Conservation (phyloP, 2,329 filamentous ascomycete species). For the Pseudogymnoascus sp. region DNA sequence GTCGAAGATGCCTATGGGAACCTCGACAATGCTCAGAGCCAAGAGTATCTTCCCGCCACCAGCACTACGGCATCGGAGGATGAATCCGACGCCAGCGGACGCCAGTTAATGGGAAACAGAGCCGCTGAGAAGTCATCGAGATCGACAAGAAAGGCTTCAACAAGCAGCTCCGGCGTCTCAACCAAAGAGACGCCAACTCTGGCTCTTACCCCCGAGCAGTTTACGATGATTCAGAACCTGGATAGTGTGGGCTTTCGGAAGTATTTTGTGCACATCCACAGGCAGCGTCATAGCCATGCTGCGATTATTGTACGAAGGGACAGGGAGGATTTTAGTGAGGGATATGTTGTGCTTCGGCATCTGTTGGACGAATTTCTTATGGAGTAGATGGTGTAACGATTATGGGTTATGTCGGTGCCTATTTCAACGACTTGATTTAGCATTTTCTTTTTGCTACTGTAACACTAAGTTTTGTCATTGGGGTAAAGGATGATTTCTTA, state of each 20-base stretch:
- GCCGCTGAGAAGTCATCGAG: not conserved
- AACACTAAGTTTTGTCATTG: not conserved
- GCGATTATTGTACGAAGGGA: slow-evolving; percentile 77
- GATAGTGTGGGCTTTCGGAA: slow-evolving; percentile 59
- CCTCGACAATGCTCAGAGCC: slow-evolving; percentile 57
- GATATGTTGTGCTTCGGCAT: slow-evolving; percentile 67
- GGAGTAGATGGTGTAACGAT: slow-evolving; percentile 11
- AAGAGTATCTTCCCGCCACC: slow-evolving; percentile 57
- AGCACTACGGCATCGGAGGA: not conserved
- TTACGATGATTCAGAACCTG: slow-evolving; percentile 72
- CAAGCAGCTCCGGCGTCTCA: slow-evolving; percentile 21
- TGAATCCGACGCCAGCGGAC: not conserved
- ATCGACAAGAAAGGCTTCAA: not conserved
- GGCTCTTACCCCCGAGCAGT: slow-evolving; percentile 71
- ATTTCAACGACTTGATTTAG: not conserved
- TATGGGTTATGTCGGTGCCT: not conserved
- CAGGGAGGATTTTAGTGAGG: slow-evolving; percentile 63
- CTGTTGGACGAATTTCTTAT: slow-evolving; percentile 65
- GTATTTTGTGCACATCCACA: slow-evolving; percentile 66
- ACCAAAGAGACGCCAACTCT: slow-evolving; percentile 50
- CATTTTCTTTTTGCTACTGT: not conserved
- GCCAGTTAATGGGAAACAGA: not conserved
- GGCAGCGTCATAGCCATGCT: slow-evolving; percentile 73
- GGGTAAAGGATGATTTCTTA: not conserved
- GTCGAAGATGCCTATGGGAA: slow-evolving; percentile 60